A percentile compares a stretch with the other conserved stretches of the same genome.
Conservation (phyloP, 257 asterid genomes). For the Plectranthus barbatus region DNA sequence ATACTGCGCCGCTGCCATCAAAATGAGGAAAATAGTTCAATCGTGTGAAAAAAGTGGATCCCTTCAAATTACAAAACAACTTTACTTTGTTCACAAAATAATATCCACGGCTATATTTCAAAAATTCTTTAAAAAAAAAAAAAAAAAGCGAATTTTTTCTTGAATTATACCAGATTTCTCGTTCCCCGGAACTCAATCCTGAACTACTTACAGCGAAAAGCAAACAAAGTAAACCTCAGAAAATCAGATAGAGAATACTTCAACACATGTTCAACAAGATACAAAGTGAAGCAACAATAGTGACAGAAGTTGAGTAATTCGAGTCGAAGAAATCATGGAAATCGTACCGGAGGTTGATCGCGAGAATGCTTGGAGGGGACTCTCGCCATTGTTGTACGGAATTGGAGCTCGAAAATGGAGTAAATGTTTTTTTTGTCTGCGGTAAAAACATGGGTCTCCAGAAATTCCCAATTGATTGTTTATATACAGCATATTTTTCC, state of each 20-base stretch:
- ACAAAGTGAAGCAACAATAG: not conserved
- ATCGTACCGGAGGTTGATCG: constrained; percentile 49
- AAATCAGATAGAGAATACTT: not conserved
- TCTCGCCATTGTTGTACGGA: constrained; percentile 40
- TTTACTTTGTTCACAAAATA: too few relatives aligned
- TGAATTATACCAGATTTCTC: not conserved
- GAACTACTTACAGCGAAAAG: not conserved
- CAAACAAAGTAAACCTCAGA: not conserved
- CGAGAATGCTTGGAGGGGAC: constrained; percentile 56
- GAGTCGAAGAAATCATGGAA: not conserved
- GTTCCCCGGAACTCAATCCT: not conserved
- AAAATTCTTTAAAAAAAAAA: too few relatives aligned
- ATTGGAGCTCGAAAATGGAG: not conserved
- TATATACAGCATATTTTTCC: too few relatives aligned
- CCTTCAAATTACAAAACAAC: too few relatives aligned
- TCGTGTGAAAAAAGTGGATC: too few relatives aligned
- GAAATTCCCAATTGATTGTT: too few relatives aligned
- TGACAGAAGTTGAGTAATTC: not conserved
- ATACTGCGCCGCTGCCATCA: too few relatives aligned
- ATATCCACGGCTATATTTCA: too few relatives aligned
- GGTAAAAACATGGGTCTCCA: too few relatives aligned
- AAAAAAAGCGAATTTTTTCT: too few relatives aligned
- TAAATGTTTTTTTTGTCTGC: too few relatives aligned
- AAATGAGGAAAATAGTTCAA: too few relatives aligned
- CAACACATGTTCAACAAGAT: not conserved